Evolutionary conservation across 208 protist species (phyloP).

Genomic region (Tritrichomonas foetus): DNA sequence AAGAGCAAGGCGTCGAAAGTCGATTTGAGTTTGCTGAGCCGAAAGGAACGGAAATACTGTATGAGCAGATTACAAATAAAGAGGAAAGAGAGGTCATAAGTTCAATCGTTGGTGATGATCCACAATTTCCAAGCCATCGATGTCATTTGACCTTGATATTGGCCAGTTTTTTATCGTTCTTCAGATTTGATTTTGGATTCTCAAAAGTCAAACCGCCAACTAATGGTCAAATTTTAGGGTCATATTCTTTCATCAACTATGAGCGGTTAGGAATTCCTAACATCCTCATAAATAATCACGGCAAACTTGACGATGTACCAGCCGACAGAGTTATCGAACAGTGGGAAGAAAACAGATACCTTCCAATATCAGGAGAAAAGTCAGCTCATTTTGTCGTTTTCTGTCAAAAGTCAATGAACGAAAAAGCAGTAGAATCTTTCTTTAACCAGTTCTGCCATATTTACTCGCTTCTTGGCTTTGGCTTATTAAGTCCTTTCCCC

Average conservation of each 20-base stretch:
- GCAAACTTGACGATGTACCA: not conserved
- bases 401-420: not conserved
- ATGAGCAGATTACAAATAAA: not conserved
- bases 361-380: not conserved
- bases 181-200: slow-evolving; percentile 31
- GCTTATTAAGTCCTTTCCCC: not conserved
- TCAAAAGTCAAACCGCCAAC: not conserved
- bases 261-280: not conserved
- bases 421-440: not conserved
- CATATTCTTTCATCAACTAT: not conserved
- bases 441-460: not conserved
- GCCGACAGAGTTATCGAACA: not conserved
- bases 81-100: not conserved
- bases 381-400: slow-evolving; percentile 14
- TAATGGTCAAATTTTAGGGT: not conserved
- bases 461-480: not conserved
- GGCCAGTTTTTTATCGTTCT: slow-evolving; percentile 1
- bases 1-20: not conserved
- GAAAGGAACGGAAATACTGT: not conserved
- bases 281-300: not conserved
- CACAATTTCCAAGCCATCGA: not conserved
- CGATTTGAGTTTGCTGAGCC: not conserved
- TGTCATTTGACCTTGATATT: no score
- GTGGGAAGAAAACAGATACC: not conserved
- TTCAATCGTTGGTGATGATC: not conserved